Evolutionary conservation across 495 filamentous ascomycete species (phyloP).

Genomic region (Penicillium pulvis): DNA sequence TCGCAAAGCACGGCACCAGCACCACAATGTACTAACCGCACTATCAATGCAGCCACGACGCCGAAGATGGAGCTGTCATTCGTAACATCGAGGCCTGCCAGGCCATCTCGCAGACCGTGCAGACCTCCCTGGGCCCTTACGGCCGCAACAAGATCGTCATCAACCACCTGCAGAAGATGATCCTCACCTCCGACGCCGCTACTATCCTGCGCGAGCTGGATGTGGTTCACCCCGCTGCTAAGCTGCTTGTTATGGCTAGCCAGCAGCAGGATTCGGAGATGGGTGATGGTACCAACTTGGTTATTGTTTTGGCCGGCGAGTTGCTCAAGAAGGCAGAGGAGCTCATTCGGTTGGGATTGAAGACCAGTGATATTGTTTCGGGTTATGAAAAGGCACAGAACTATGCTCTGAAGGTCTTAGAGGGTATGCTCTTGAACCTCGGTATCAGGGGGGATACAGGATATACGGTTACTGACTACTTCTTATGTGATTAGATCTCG

Average conservation of each 20-base stretch:
- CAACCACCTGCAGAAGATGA: conserved; percentile 99
- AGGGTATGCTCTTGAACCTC: conserved; percentile 53
- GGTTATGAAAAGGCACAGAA: conserved; percentile 94
- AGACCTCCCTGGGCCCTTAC: conserved; percentile 95
- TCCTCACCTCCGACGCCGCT: conserved; percentile 95
- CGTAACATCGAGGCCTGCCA: conserved; percentile 99
- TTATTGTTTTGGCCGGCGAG: conserved; percentile 95
- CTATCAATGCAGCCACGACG: conserved; percentile 71
- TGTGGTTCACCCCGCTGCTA: conserved; percentile 97
- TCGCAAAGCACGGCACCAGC: conserved; percentile 4
- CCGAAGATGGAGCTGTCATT: conserved; percentile 97
- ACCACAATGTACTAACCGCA: conserved; percentile 11
- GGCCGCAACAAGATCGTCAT: conserved; percentile 99
- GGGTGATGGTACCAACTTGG: conserved; percentile 97
- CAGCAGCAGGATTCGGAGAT: conserved; percentile 99
- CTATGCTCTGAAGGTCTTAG: conserved; percentile 80
- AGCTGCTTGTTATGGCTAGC: conserved; percentile 97
- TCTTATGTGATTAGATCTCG: conserved; percentile 62
- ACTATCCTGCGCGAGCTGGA: conserved; percentile 97
- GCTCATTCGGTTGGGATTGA: conserved; percentile 89
- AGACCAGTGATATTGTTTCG: conserved; percentile 92
- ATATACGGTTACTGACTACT: conserved; percentile 16
- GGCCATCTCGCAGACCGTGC: conserved; percentile 91
- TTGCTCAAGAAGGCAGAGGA: conserved; percentile 97
- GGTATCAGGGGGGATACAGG: conserved; percentile 1